Percentiles rank a stretch among this genome's conserved stretches.
Conservation (phyloP, 768 basidiomycete species). For the Galerina sulciceps region DNA sequence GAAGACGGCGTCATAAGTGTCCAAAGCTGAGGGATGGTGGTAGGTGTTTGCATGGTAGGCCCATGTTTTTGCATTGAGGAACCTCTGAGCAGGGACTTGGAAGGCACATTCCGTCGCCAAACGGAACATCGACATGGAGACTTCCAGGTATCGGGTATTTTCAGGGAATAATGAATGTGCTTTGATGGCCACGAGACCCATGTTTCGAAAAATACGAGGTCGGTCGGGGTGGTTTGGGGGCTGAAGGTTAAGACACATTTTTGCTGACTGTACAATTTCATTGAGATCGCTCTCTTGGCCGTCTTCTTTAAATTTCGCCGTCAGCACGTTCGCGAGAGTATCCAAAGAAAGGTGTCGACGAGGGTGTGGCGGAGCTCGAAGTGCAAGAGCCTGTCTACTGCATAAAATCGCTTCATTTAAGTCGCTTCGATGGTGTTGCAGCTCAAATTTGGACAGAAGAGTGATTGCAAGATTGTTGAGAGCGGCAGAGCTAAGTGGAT, state of each 20-base stretch:
- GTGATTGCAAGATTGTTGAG: background rate
- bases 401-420: conserved; percentile 7
- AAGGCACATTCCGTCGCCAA: too few species aligned
- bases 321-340: conserved; percentile 6
- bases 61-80: background rate
- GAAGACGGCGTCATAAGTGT: conserved; percentile 11
- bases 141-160: too few species aligned
- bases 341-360: background rate
- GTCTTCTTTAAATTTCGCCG: background rate
- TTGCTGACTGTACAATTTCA: background rate
- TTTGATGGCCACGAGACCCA: background rate
- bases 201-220: background rate
- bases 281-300: conserved; percentile 1
- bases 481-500: background rate
- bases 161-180: too few species aligned
- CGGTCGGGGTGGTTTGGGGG: background rate
- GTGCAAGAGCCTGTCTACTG: background rate
- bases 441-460: background rate
- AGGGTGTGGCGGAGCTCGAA: background rate
- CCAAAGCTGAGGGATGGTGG: conserved; percentile 8
- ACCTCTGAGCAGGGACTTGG: too few species aligned
- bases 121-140: too few species aligned
- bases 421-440: background rate
- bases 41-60: conserved; percentile 4
- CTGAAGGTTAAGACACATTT: background rate